These are phyloP conservation scores for Neurospora tetrasperma DNA, from an alignment of 495 filamentous ascomycete species.

Conservation along the genomic window DNA sequence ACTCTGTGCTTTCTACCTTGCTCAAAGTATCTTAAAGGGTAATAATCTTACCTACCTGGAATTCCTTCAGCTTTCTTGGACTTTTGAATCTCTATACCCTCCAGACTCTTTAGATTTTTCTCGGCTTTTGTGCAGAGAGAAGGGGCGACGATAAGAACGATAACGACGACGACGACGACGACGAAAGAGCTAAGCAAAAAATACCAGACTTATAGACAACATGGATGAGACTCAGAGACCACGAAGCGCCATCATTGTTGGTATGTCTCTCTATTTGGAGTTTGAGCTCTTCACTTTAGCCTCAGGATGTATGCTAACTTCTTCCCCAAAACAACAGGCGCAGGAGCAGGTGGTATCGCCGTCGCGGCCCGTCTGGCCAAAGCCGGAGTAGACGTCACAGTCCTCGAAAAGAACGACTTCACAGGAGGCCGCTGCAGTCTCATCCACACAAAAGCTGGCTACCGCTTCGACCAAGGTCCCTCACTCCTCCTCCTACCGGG, in stretches of 20 bases:
- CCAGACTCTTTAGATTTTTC: background rate
- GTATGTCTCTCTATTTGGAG: background rate
- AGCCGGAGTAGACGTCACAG: slow-evolving; percentile 52
- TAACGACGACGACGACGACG: background rate
- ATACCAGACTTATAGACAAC: background rate
- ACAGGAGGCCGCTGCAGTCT: slow-evolving; percentile 56
- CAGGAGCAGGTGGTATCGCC: slow-evolving; percentile 57
- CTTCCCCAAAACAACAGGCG: slow-evolving; percentile 32
- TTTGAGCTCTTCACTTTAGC: background rate
- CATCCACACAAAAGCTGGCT: slow-evolving; percentile 39
- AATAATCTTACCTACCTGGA: background rate
- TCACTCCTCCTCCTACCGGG: slow-evolving; percentile 58
- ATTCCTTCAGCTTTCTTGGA: too few species aligned
- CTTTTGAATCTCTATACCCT: background rate
- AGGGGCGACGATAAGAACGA: background rate
- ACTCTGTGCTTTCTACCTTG: background rate
- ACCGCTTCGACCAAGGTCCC: slow-evolving; percentile 63
- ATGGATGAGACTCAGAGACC: background rate
- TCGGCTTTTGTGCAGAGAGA: background rate
- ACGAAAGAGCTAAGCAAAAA: background rate
- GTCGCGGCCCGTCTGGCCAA: slow-evolving; percentile 58
- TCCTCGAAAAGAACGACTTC: slow-evolving; percentile 59
- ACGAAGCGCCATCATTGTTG: slow-evolving; percentile 7
- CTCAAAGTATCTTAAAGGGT: background rate
- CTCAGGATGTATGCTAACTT: background rate